Evolutionary conservation across 345 rosid species (phyloP), one percentile per base, ranked within the genome.

Genomic region (thale cress (Arabidopsis thaliana)): DNA sequence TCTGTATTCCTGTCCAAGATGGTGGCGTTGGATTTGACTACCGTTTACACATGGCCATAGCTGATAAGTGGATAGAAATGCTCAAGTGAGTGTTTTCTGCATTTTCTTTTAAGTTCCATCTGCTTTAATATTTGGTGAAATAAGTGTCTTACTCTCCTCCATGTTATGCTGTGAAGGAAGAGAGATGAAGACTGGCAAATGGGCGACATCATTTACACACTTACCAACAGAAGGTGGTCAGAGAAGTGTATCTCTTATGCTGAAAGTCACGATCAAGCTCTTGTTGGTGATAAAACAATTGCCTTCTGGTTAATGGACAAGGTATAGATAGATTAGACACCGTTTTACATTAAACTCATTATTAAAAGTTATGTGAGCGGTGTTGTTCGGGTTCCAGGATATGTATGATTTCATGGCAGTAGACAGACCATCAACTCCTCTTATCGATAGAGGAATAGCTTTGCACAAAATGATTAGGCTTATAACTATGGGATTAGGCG

Each of bases 221-320:
- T 94, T 8, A 87, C 87, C 66, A 91, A 94, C 84, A 81, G 97
- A 84, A 87, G 98, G 78, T 94, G 97, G 98, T 58, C 69, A 83
- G 97, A 94, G 79, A 91, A 90, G 74, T 94, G 97, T 72, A 82
- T 94, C 63, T 42, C 86, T 20, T 94, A 94, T 84, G 97, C 98
- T 73, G 98, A 94, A 80, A 89, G 97, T 84, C 98, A 94, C 69
- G 98, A 94, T 77, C 98, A 91, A 86, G 98, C 98, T 75, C 90
- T 94, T 74, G 98, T 94, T 74, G 98, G 98, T 37, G 97, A 94
- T 82, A 94, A 94, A 77, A 94, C 98, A 69, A 80, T 94, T 67
- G 97, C 98, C 41, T 94, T 94, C 82, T 94, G 98, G 98, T 83
- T 94, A 85, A 91, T 94, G 98, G 98, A 94, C 85, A 91, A 94